Evolutionary conservation across 2,329 filamentous ascomycete species (phyloP).

Genomic region (Fusarium buharicum): DNA sequence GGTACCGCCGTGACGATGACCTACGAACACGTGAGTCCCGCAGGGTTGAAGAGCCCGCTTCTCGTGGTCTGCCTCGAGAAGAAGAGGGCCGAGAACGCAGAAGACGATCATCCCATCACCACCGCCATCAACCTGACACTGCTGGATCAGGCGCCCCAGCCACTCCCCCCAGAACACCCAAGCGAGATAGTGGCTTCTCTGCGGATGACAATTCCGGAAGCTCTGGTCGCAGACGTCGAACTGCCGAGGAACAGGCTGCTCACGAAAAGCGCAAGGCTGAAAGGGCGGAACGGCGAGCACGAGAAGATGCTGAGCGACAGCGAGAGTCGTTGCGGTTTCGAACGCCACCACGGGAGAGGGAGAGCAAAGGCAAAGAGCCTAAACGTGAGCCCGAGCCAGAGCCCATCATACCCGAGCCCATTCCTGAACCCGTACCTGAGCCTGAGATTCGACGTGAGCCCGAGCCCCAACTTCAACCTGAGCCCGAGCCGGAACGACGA

Average conservation of each 20-base stretch:
- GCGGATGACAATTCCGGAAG: conserved; percentile 52
- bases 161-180: conserved; percentile 54
- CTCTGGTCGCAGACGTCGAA: conserved; percentile 52
- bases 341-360: conserved; percentile 18
- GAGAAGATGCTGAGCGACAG: conserved; percentile 40
- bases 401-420: conserved; percentile 39
- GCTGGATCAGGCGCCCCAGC: conserved; percentile 49
- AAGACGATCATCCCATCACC: conserved; percentile 44
- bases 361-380: conserved; percentile 48
- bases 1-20: conserved; percentile 39
- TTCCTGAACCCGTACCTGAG: conserved; percentile 9
- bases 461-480: not conserved
- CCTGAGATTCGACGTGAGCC: not conserved
- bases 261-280: conserved; percentile 63
- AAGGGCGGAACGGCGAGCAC: conserved; percentile 47
- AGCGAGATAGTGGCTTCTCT: conserved; percentile 60
- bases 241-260: conserved; percentile 61
- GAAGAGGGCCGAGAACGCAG: conserved; percentile 36
- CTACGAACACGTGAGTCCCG: conserved; percentile 25
- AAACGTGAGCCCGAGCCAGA: conserved; percentile 12
- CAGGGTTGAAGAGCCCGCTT: conserved; percentile 26
- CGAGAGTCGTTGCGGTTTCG: conserved; percentile 31
- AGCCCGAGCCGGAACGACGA: conserved; percentile 39
- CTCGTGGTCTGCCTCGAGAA: conserved; percentile 26
- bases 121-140: conserved; percentile 54